Conservation (phyloP, 192 early-diverging fungal species). For the Entomortierella chlamydospora region DNA sequence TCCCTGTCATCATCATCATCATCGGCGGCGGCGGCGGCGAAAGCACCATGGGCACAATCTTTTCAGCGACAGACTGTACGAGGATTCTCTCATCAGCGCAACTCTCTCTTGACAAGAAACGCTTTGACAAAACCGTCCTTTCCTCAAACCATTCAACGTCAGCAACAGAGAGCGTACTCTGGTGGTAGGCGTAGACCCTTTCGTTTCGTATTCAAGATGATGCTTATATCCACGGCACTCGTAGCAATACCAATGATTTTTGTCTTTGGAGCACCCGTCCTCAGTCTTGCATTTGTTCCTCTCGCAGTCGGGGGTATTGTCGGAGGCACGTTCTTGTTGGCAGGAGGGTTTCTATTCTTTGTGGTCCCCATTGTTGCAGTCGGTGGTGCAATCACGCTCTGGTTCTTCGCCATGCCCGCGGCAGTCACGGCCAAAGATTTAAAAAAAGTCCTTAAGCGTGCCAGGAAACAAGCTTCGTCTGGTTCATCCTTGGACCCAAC, state of each 20-base stretch:
- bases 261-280: slow-evolving; percentile 22
- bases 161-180: not conserved
- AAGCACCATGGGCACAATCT: not conserved
- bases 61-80: slow-evolving; percentile 2
- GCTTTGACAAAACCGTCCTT: too few species aligned
- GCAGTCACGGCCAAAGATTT: slow-evolving; percentile 12
- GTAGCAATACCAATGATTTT: slow-evolving; percentile 32
- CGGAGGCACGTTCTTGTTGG: slow-evolving; percentile 26
- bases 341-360: slow-evolving; percentile 31
- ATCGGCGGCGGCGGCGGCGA: too few species aligned
- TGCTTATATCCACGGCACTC: slow-evolving; percentile 16
- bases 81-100: slow-evolving; percentile 12
- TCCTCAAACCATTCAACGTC: not conserved
- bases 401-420: slow-evolving; percentile 26
- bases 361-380: slow-evolving; percentile 18
- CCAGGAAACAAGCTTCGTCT: not conserved
- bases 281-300: slow-evolving; percentile 19
- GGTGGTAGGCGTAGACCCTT: slow-evolving; percentile 10
- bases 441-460: slow-evolving; percentile 29
- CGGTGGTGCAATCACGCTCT: slow-evolving; percentile 23
- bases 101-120: not conserved
- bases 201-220: slow-evolving; percentile 22
- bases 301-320: slow-evolving; percentile 26
- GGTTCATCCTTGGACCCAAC: not conserved
- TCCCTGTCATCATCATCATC: not conserved